These are phyloP conservation scores for Sarocladiaceae sp. DNA, from an alignment of 2,329 filamentous ascomycete species.

Conservation along the genomic window DNA sequence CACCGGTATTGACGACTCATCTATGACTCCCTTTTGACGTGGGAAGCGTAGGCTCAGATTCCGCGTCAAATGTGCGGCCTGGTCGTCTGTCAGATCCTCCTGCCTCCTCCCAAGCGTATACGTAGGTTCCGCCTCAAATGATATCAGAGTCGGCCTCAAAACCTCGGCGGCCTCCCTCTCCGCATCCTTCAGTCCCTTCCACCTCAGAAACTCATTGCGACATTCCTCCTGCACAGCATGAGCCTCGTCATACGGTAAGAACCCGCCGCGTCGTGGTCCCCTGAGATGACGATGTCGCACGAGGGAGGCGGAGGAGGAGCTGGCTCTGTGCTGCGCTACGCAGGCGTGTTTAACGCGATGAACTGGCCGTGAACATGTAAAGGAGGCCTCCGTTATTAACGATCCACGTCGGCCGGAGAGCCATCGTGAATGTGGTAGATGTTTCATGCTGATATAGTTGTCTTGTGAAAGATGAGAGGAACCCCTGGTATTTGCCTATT, in stretches of 20 bases:
- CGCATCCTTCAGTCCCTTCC: slow-evolving; percentile 21
- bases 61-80: slow-evolving; percentile 39
- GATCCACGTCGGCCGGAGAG: not conserved
- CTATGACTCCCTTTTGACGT: slow-evolving; percentile 20
- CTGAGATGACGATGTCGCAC: slow-evolving; percentile 4
- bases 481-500: not conserved
- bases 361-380: not conserved
- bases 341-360: not conserved
- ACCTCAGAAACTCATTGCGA: slow-evolving; percentile 10
- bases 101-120: slow-evolving; percentile 91
- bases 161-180: slow-evolving; percentile 17
- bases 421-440: not conserved
- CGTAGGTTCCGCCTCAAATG: slow-evolving; percentile 76
- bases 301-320: not conserved
- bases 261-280: slow-evolving; percentile 11
- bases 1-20: slow-evolving; percentile 42
- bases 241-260: slow-evolving; percentile 27
- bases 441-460: not conserved
- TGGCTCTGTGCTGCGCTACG: slow-evolving; percentile 1
- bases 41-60: slow-evolving; percentile 30
- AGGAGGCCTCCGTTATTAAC: not conserved
- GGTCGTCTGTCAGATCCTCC: slow-evolving; percentile 38
- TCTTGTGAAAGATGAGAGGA: not conserved
- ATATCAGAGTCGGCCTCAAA: slow-evolving; percentile 66
- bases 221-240: slow-evolving; percentile 21